These are phyloP conservation scores for Collariella sp. DNA, from an alignment of 495 filamentous ascomycete genomes.

Conservation along the genomic window DNA sequence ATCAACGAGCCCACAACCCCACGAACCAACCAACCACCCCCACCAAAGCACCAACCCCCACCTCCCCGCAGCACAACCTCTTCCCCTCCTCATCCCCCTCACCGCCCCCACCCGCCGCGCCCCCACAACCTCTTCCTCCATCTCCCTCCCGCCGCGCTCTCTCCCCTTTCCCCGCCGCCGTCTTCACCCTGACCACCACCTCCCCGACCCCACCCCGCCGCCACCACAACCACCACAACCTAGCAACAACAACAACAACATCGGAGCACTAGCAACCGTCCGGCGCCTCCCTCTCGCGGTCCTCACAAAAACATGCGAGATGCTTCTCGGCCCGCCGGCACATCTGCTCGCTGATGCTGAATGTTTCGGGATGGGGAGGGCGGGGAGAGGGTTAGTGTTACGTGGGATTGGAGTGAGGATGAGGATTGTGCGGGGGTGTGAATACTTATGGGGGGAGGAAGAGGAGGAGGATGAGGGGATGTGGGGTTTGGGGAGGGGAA, in stretches of 20 bases:
- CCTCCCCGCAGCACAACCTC: too few relatives aligned
- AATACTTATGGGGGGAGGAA: neutral
- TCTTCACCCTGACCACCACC: conserved; percentile 14
- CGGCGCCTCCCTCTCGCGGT: conserved; percentile 57
- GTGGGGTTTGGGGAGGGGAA: neutral
- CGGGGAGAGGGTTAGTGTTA: conserved; percentile 44
- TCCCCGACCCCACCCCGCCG: neutral
- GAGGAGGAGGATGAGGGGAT: neutral
- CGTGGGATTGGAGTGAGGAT: conserved; percentile 48
- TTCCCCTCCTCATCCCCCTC: neutral
- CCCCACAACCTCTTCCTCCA: conserved; percentile 27
- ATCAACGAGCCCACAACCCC: neutral
- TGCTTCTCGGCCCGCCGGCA: conserved; percentile 66
- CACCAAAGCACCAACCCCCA: conserved; percentile 1
- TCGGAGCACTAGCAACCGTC: conserved; percentile 26
- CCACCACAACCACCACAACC: neutral
- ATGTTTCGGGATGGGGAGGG: conserved; percentile 49
- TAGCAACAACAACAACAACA: neutral
- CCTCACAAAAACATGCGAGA: conserved; percentile 63
- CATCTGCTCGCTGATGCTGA: conserved; percentile 71
- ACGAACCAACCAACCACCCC: neutral
- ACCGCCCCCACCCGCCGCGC: conserved; percentile 22
- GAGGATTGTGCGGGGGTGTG: conserved; percentile 16
- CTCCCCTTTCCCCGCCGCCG: conserved; percentile 62
- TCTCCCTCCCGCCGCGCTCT: conserved; percentile 50